Percentiles rank a stretch among this genome's conserved stretches.
These are phyloP conservation scores for Raffaelea ambrosiae DNA, from an alignment of 2,329 filamentous ascomycete species.

Conservation along the genomic window DNA sequence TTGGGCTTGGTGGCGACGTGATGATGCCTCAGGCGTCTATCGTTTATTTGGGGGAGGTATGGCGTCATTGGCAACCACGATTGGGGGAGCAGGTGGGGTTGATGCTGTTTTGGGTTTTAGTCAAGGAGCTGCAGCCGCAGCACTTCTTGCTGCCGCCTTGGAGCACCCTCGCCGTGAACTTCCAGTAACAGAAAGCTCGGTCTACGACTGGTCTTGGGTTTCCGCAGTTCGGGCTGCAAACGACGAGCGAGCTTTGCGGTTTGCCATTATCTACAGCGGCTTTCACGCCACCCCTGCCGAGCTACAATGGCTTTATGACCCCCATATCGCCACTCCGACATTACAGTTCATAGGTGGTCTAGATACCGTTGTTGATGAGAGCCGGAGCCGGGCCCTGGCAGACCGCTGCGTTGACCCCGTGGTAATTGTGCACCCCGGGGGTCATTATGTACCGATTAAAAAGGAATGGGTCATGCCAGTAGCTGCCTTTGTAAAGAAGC, in stretches of 20 bases:
- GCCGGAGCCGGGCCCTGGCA: conserved; percentile 56
- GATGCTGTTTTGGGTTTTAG: conserved; percentile 78
- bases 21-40: conserved; percentile 58
- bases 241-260: conserved; percentile 42
- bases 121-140: conserved; percentile 67
- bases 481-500: conserved; percentile 27
- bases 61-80: conserved; percentile 47
- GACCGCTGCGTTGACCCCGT: conserved; percentile 51
- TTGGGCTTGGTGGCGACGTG: conserved; percentile 76
- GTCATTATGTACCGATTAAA: conserved; percentile 79
- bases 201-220: conserved; percentile 31
- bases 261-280: conserved; percentile 69
- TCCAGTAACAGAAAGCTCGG: conserved; percentile 27
- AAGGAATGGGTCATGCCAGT: conserved; percentile 74
- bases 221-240: conserved; percentile 40
- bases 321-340: conserved; percentile 65
- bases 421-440: conserved; percentile 69
- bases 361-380: conserved; percentile 83
- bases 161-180: conserved; percentile 37
- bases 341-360: conserved; percentile 76
- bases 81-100: conserved; percentile 56
- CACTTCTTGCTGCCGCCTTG: conserved; percentile 62
- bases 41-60: conserved; percentile 63
- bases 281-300: conserved; percentile 57
- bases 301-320: conserved; percentile 65